phyloP scores from a whole-genome alignment of 805 yeast genomes.

The Kodamaea neixiangensis region DNA sequence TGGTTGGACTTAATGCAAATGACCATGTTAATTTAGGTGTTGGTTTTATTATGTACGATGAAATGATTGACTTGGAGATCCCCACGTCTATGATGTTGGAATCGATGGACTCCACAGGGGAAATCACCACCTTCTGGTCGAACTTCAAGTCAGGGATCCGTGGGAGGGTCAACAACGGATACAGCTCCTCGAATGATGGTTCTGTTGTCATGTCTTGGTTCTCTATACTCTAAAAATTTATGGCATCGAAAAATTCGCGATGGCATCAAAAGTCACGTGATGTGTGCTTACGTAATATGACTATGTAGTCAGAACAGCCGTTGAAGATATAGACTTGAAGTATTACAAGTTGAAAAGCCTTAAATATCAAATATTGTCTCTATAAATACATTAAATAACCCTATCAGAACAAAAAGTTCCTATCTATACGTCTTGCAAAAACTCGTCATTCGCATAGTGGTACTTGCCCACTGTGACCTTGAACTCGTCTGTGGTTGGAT shows the following conservation, averaged over 20 bases:
- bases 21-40: conserved; percentile 62
- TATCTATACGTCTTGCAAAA: conserved; percentile 22
- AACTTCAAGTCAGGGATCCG: conserved; percentile 32
- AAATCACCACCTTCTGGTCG: conserved; percentile 25
- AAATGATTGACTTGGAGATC: conserved; percentile 54
- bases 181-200: conserved; percentile 26
- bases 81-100: conserved; percentile 48
- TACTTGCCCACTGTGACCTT: conserved; percentile 42
- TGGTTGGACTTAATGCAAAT: conserved; percentile 50
- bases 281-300: neutral
- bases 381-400: conserved; percentile 1
- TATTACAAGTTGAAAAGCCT: neutral
- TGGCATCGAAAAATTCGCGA: conserved; percentile 10
- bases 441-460: conserved; percentile 46
- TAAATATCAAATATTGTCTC: neutral
- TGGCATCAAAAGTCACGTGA: neutral
- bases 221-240: conserved; percentile 2
- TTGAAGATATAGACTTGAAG: too few relatives aligned
- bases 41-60: conserved; percentile 53
- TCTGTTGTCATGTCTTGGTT: conserved; percentile 4
- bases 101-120: conserved; percentile 21
- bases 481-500: conserved; percentile 35
- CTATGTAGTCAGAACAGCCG: neutral
- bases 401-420: neutral
- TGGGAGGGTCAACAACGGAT: conserved; percentile 35